phyloP scores from a whole-genome alignment of 2,329 filamentous ascomycete genomes.

The Pestalotiopsis sp. region DNA sequence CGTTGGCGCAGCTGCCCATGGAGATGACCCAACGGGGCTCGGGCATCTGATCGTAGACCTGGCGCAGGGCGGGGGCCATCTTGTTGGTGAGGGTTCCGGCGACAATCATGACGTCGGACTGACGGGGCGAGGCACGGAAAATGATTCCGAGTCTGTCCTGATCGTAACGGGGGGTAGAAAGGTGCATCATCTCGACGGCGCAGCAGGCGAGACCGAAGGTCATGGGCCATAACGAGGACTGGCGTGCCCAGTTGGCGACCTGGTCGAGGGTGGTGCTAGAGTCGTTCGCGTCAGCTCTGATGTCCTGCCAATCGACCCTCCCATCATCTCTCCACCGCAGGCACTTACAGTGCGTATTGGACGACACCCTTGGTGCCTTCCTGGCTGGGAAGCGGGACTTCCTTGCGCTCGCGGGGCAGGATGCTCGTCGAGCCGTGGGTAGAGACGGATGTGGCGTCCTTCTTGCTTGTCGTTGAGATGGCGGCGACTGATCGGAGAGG shows the following conservation, averaged over 20 bases:
- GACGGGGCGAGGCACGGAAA: constrained; percentile 84
- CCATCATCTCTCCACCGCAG: neutral
- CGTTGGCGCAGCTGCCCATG: constrained; percentile 85
- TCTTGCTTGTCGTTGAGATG: constrained; percentile 68
- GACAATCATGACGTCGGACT: constrained; percentile 93
- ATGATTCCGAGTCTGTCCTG: constrained; percentile 89
- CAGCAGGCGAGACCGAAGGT: constrained; percentile 89
- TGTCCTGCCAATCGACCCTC: neutral
- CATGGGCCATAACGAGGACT: constrained; percentile 86
- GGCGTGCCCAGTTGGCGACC: constrained; percentile 81
- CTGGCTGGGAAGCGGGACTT: constrained; percentile 79
- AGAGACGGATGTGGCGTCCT: constrained; percentile 60
- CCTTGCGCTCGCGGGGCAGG: constrained; percentile 60
- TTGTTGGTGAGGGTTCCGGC: constrained; percentile 94
- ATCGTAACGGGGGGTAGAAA: constrained; percentile 86
- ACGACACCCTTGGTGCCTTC: constrained; percentile 78
- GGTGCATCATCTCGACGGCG: constrained; percentile 91
- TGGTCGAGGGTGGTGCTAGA: constrained; percentile 75
- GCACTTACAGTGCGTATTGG: constrained; percentile 83
- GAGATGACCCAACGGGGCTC: constrained; percentile 84
- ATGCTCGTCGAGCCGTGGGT: constrained; percentile 58
- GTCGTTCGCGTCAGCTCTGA: constrained; percentile 14
- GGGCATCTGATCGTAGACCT: constrained; percentile 96
- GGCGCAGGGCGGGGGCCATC: constrained; percentile 88
- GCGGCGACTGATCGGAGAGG: constrained; percentile 65